Evolutionary conservation across 2,329 filamentous ascomycete genomes (phyloP), one percentile per base, ranked within the genome.

Genomic region (Pseudogymnoascus sp.): DNA sequence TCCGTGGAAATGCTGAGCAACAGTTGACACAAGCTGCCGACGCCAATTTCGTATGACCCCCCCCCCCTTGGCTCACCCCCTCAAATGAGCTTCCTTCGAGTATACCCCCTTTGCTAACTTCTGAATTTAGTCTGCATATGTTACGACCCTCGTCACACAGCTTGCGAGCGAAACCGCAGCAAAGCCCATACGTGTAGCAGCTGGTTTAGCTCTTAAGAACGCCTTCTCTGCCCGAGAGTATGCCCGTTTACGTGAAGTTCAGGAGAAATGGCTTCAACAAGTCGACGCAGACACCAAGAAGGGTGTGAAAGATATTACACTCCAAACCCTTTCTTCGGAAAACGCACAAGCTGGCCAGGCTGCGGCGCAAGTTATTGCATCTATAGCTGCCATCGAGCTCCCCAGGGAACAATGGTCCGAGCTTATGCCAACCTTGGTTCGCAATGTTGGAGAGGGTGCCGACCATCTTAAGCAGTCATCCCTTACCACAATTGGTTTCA

Each of bases 161-260:
- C 87, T 99, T 73, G 92, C 93, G 75, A 96, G 97, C 78, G 93
- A 98, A 74, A 84, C 85, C 70, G 88, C 89, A 69, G 83, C 90
- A 74, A 84, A 89, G 68, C 85, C 91, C 74, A 95, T 97, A 75
- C 89, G 95, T 83, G 89, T 91, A 70, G 93, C 95, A 70, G 95
- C 95, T 72, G 95, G 93, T 86, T 86, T 99, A 71, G 93, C 95
- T 70, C 83, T 99, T 74, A 99, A 99, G 81, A 99, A 99, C 83
- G 90, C 95, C 72, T 98, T 99, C 81, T 91, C 91, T 74, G 90
- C 93, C 73, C 89, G 95, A 82, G 95, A 99, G 78, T 88, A 88
- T 73, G 81, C 86, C 72, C 89, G 92, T 74, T 87, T 96, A 78
- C 89, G 90, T 74, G 90, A 96, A 75, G 86, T 98, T 64, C 95